These are phyloP conservation scores for Pseudocercospora fuligena DNA, from an alignment of 2,329 filamentous ascomycete genomes.

Conservation along the genomic window DNA sequence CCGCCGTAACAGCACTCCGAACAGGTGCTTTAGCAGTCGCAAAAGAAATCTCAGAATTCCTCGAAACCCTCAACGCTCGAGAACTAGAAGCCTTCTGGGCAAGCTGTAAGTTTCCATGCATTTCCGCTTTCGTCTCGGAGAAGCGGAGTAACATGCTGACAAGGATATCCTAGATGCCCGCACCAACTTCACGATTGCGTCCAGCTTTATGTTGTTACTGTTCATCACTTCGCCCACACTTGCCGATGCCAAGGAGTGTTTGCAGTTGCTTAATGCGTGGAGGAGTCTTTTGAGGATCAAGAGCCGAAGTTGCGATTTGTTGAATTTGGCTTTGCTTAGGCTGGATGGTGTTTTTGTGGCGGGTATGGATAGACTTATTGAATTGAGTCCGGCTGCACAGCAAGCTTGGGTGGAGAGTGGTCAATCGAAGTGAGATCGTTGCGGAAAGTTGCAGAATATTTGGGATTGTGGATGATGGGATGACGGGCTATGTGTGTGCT, in stretches of 20 bases:
- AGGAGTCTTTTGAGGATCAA: slow-evolving; percentile 39
- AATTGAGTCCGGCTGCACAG: slow-evolving; percentile 38
- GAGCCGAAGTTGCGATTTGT: slow-evolving; percentile 41
- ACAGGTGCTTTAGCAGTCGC: slow-evolving; percentile 40
- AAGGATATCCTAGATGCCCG: slow-evolving; percentile 36
- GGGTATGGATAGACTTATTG: slow-evolving; percentile 38
- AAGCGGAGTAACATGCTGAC: background rate
- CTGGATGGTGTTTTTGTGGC: slow-evolving; percentile 39
- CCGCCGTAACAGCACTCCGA: slow-evolving; percentile 38
- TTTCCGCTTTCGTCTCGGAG: background rate
- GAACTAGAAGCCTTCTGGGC: slow-evolving; percentile 44
- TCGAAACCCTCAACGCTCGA: slow-evolving; percentile 36
- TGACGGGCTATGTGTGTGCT: background rate
- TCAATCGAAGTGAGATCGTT: background rate
- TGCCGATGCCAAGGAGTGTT: slow-evolving; percentile 39
- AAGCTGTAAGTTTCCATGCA: slow-evolving; percentile 35
- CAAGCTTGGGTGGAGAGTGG: slow-evolving; percentile 36
- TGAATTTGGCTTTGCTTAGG: slow-evolving; percentile 40
- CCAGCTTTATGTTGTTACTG: slow-evolving; percentile 41
- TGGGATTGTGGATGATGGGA: background rate
- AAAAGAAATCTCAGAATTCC: slow-evolving; percentile 39
- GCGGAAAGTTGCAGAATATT: no score
- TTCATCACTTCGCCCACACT: slow-evolving; percentile 39
- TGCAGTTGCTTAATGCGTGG: slow-evolving; percentile 39
- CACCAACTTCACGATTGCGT: slow-evolving; percentile 43